phyloP scores from a whole-genome alignment of 306 rosid species.

The Cicer bijugum region DNA sequence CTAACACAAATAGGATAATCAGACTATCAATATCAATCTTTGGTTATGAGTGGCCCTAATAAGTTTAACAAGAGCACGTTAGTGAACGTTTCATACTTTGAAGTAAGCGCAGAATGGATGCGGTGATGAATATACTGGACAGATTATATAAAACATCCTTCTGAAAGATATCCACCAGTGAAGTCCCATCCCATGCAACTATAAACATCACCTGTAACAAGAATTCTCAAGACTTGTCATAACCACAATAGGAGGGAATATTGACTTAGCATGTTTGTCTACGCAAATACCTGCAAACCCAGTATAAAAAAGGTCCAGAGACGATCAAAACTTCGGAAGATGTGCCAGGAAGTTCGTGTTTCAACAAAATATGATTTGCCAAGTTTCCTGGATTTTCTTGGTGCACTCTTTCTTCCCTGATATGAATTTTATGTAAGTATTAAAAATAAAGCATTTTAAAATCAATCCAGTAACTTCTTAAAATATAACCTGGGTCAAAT shows the following conservation, averaged over 20 bases:
- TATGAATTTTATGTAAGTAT: slow-evolving; percentile 37
- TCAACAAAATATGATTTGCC: slow-evolving; percentile 90
- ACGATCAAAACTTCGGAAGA: slow-evolving; percentile 92
- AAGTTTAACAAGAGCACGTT: slow-evolving; percentile 16
- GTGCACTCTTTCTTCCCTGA: slow-evolving; percentile 72
- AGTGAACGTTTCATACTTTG: slow-evolving; percentile 67
- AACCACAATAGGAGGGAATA: slow-evolving; percentile 43
- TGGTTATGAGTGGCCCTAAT: slow-evolving; percentile 28
- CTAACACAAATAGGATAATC: slow-evolving; percentile 21
- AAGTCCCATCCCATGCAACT: slow-evolving; percentile 71
- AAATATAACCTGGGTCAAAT: slow-evolving; percentile 54
- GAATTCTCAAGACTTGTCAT: slow-evolving; percentile 43
- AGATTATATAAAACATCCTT: slow-evolving; percentile 64
- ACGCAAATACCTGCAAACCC: slow-evolving; percentile 77
- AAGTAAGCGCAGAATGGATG: slow-evolving; percentile 88
- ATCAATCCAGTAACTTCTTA: slow-evolving; percentile 32
- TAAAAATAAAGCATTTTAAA: slow-evolving; percentile 29
- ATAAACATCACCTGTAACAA: slow-evolving; percentile 71
- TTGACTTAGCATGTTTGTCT: slow-evolving; percentile 35
- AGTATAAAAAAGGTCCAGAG: slow-evolving; percentile 90
- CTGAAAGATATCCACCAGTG: slow-evolving; percentile 59
- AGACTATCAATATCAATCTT: slow-evolving; percentile 9
- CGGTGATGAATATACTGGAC: slow-evolving; percentile 94
- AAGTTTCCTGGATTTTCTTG: slow-evolving; percentile 61
- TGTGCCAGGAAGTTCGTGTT: slow-evolving; percentile 90